Base-by-base conservation (phyloP, 179 eudicot genomes). In the Vitellaria paradoxa region DNA sequence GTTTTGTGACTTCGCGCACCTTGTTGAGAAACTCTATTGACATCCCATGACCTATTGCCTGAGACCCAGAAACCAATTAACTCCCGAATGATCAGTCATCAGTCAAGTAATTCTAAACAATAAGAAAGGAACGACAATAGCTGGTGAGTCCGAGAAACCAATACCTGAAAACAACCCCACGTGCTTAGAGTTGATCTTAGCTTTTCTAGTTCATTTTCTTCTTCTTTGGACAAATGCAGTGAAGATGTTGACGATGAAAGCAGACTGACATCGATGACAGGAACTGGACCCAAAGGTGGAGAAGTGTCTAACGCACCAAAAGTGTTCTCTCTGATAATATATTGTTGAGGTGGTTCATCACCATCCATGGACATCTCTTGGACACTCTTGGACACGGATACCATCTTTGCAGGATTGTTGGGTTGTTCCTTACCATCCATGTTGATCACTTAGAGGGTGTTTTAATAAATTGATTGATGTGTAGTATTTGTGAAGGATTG, bases 101-200 rank as follows among this genome's bases (percentile, higher is more conserved):
- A 30, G 57, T 13, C 57, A 59, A 59, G 21, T n/a, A 18, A n/a
- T 59, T 17, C 21, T 59, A 59, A n/a, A 59, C 21, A 17, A 0
- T 4, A 59, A 5, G 21, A 17, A 18, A 3, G 20, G 62, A 50
- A 24, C 13, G 20, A 42, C 18, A 61, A 12, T 1, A 14, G 9
- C 17, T 8, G 12, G 12, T 8, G 4, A 30, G 7, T 65, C 1
- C 7, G 1, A 59, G 11, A 49, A 9, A 50, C 6, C 21, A 14
- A 9, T 46, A 86, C 92, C 90, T 84, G 92, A 74, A 89, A 82
- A 81, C 90, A 89, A 37, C 92, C 92, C 89, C 92, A 89, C 6
- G 82, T 59, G 46, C 65, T 67, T 61, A 87, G 86, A 76, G 88
- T 90, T 17, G 88, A 82, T 47, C 72, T 78, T 9, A 87, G 81